A percentile compares a stretch with the other conserved stretches of the same genome.
These are phyloP conservation scores for Aspergillus pseudotamarii DNA, from an alignment of 2,329 filamentous ascomycete species.

Conservation along the genomic window DNA sequence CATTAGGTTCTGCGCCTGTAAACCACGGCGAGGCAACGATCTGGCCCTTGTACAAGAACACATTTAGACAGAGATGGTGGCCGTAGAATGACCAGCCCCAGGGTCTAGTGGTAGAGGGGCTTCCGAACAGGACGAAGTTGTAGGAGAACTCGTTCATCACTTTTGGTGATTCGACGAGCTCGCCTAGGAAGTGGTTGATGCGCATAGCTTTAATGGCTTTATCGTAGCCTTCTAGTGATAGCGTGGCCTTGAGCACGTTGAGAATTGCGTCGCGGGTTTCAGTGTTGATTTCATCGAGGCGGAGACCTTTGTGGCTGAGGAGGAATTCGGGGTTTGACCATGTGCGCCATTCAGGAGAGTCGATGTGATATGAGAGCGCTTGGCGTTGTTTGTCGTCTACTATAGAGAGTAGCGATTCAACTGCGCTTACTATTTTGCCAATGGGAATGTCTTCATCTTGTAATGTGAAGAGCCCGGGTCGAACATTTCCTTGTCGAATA, in stretches of 20 bases:
- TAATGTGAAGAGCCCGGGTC: constrained; percentile 57
- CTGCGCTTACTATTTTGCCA: constrained; percentile 56
- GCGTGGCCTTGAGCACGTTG: constrained; percentile 57
- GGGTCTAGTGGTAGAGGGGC: constrained; percentile 57
- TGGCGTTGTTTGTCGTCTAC: constrained; percentile 55
- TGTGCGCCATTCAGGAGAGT: constrained; percentile 72
- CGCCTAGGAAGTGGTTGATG: constrained; percentile 74
- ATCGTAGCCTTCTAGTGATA: constrained; percentile 71
- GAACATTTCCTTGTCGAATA: constrained; percentile 46
- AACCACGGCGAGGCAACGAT: constrained; percentile 75
- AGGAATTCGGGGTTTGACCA: constrained; percentile 76
- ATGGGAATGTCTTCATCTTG: constrained; percentile 68
- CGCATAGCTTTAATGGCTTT: constrained; percentile 72
- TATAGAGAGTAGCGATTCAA: constrained; percentile 49
- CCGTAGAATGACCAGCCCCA: constrained; percentile 80
- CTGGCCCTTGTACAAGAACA: constrained; percentile 67
- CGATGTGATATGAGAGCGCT: constrained; percentile 62
- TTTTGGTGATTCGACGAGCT: constrained; percentile 62
- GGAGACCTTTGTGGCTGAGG: constrained; percentile 67
- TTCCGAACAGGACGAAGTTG: constrained; percentile 73
- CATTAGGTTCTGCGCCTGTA: constrained; percentile 77
- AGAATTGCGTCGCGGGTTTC: constrained; percentile 55
- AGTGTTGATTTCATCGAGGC: constrained; percentile 64
- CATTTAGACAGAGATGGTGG: constrained; percentile 74
- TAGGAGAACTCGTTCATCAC: constrained; percentile 77